A percentile compares a stretch with the other conserved stretches of the same genome.
phyloP scores from a whole-genome alignment of 495 filamentous ascomycete genomes.

The Penicillium tannophilum region DNA sequence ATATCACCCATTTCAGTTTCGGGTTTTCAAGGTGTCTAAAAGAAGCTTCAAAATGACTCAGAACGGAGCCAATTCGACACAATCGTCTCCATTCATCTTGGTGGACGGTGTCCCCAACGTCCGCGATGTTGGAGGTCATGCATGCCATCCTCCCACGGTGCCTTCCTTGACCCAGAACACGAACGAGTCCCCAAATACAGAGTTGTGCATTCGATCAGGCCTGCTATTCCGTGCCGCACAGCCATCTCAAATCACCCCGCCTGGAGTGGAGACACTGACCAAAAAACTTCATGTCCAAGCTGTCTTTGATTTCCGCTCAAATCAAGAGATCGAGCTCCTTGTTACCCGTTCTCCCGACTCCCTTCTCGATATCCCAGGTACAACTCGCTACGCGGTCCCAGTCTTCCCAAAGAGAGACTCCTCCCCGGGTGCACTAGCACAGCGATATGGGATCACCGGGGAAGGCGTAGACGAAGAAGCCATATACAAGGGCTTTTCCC shows the following conservation, averaged over 20 bases:
- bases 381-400: conserved; percentile 51
- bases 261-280: conserved; percentile 50
- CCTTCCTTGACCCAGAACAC: background rate
- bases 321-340: conserved; percentile 46
- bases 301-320: conserved; percentile 63
- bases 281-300: conserved; percentile 49
- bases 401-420: conserved; percentile 58
- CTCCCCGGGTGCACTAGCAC: conserved; percentile 52
- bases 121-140: conserved; percentile 60
- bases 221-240: conserved; percentile 62
- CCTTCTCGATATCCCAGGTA: conserved; percentile 30
- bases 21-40: background rate
- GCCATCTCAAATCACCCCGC: conserved; percentile 48
- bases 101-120: conserved; percentile 60
- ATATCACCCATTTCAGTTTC: background rate
- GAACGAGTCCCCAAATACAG: conserved; percentile 4
- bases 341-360: conserved; percentile 16
- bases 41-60: background rate
- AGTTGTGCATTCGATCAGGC: conserved; percentile 44
- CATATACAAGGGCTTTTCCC: conserved; percentile 53
- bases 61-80: background rate
- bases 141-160: conserved; percentile 17
- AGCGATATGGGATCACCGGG: conserved; percentile 7
- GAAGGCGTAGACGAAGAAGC: conserved; percentile 20
- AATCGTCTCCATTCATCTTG: conserved; percentile 4